phyloP scores from a whole-genome alignment of 495 filamentous ascomycete species.

The Bombardia bombarda region DNA sequence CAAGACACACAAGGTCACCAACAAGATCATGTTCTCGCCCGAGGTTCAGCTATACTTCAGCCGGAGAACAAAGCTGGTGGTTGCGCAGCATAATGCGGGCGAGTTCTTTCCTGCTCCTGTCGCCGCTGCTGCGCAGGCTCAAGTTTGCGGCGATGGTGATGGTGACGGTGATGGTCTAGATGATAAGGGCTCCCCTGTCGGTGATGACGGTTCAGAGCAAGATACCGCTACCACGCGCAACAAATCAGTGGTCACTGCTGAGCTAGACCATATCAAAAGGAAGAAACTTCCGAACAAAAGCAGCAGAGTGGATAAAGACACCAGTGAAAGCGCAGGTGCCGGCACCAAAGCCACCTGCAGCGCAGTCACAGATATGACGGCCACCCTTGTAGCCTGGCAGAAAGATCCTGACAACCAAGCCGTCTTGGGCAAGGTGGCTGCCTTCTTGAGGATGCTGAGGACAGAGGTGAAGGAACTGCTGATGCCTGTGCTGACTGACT shows the following conservation, averaged over 20 bases:
- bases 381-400: conserved; percentile 9
- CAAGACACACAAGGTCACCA: conserved; percentile 11
- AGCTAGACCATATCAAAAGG: too few relatives aligned
- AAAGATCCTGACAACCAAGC: conserved; percentile 1
- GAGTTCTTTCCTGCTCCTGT: conserved; percentile 2
- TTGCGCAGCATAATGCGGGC: conserved; percentile 9
- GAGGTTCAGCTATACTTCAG: conserved; percentile 19
- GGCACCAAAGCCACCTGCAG: neutral
- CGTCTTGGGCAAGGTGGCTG: conserved; percentile 8
- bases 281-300: too few relatives aligned
- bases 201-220: too few relatives aligned
- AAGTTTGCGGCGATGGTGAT: too few relatives aligned
- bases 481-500: too few relatives aligned
- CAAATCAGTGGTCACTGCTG: too few relatives aligned
- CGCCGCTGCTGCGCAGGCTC: too few relatives aligned
- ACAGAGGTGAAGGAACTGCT: neutral
- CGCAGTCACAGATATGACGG: conserved; percentile 3
- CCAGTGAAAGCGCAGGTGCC: neutral
- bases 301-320: neutral
- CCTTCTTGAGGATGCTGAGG: conserved; percentile 7
- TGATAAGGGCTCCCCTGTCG: too few relatives aligned
- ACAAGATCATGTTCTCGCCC: conserved; percentile 2
- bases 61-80: conserved; percentile 8
- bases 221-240: too few relatives aligned
- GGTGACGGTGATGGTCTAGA: too few relatives aligned